Evolutionary conservation across 208 protist genomes (phyloP).

Genomic region (Crithidia brevicula): DNA sequence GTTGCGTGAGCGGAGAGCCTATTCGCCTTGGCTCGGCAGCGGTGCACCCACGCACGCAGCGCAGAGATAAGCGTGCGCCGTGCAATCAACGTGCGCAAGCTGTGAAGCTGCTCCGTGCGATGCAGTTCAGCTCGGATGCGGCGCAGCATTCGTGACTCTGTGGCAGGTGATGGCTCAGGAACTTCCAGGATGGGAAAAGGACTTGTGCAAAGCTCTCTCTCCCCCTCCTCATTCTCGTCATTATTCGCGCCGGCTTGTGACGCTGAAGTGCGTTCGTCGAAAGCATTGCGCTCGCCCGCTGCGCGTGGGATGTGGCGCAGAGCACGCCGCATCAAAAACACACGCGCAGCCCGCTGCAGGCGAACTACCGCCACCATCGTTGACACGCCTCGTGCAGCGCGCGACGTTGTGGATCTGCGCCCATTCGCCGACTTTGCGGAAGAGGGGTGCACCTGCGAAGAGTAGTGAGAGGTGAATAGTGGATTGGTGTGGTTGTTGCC

Average conservation of each 20-base stretch:
- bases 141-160: slow-evolving; percentile 25
- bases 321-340: slow-evolving; percentile 26
- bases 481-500: not conserved
- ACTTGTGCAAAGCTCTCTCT: not conserved
- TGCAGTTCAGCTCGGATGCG: slow-evolving; percentile 25
- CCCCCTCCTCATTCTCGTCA: not conserved
- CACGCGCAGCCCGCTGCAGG: slow-evolving; percentile 49
- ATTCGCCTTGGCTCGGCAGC: not conserved
- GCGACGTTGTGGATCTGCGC: not conserved
- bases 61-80: slow-evolving; percentile 7
- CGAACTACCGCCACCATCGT: slow-evolving; percentile 42
- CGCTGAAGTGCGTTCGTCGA: too few species aligned
- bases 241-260: too few species aligned
- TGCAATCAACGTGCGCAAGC: slow-evolving; percentile 10
- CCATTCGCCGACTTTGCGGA: not conserved
- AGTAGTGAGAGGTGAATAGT: not conserved
- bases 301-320: slow-evolving; percentile 21
- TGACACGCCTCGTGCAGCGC: slow-evolving; percentile 20
- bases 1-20: not conserved
- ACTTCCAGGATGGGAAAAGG: not conserved
- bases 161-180: not conserved
- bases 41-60: slow-evolving; percentile 19
- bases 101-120: slow-evolving; percentile 1
- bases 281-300: not conserved
- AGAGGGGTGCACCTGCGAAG: not conserved